Evolutionary conservation across 129 eudicot species (phyloP).

Genomic region (Lactuca sativa): DNA sequence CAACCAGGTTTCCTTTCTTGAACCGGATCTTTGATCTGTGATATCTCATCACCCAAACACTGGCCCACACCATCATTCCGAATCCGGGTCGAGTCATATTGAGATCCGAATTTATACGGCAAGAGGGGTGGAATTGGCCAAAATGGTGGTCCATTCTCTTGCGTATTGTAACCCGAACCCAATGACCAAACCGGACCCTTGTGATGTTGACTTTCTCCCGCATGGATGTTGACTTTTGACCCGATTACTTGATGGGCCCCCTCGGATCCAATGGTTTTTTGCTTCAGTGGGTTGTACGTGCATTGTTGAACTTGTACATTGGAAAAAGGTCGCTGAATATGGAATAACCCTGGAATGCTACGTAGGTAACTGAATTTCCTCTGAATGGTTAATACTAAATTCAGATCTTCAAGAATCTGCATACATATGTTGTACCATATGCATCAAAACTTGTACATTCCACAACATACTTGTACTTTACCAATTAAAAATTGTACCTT

Average conservation of each 20-base stretch:
- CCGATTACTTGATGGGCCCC: slow-evolving; percentile 43
- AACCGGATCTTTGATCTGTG: slow-evolving; percentile 14
- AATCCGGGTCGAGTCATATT: not conserved
- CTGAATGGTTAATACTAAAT: slow-evolving; percentile 68
- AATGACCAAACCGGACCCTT: slow-evolving; percentile 40
- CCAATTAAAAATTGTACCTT: slow-evolving; percentile 47
- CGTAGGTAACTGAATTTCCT: slow-evolving; percentile 72
- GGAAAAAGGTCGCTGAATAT: slow-evolving; percentile 56
- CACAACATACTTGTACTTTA: not conserved
- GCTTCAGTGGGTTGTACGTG: slow-evolving; percentile 32
- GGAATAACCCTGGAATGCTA: slow-evolving; percentile 69
- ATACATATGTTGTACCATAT: not conserved
- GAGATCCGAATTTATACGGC: slow-evolving; percentile 50
- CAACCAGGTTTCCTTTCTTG: slow-evolving; percentile 31
- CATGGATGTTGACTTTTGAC: slow-evolving; percentile 29
- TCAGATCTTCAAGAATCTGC: slow-evolving; percentile 69
- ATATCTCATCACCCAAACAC: slow-evolving; percentile 26
- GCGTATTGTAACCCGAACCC: slow-evolving; percentile 42
- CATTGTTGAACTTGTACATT: slow-evolving; percentile 23
- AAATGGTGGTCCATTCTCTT: slow-evolving; percentile 37
- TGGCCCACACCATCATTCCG: slow-evolving; percentile 5
- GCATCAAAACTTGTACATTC: slow-evolving; percentile 19
- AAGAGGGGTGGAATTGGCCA: slow-evolving; percentile 77
- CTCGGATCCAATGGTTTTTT: slow-evolving; percentile 26
- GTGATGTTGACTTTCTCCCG: slow-evolving; percentile 32